Conservation (phyloP, 179 eudicot species). For the Nepenthes alata region DNA sequence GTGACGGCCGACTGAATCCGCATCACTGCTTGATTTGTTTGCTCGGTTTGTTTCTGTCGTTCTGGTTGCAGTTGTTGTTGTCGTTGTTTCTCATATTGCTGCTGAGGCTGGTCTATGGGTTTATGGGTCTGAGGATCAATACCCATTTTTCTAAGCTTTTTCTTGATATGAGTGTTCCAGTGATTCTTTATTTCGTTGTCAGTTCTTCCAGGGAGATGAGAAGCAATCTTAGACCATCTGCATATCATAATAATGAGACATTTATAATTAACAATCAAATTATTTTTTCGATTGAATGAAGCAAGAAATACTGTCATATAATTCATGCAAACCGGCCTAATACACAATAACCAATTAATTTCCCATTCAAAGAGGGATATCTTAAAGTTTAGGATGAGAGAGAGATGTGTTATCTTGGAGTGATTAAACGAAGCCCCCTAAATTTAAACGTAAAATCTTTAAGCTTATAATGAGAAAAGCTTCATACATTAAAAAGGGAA, state of each 20-base stretch:
- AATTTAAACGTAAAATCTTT: too few relatives aligned
- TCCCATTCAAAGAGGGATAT: too few relatives aligned
- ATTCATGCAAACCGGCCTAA: too few relatives aligned
- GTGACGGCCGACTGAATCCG: constrained; percentile 1
- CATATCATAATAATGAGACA: neutral
- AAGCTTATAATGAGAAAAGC: too few relatives aligned
- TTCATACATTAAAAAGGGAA: too few relatives aligned
- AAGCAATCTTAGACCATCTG: constrained; percentile 69
- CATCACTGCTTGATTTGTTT: constrained; percentile 1
- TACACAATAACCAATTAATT: too few relatives aligned
- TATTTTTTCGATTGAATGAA: too few relatives aligned
- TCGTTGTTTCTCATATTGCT: constrained; percentile 1
- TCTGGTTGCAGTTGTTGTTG: constrained; percentile 3
- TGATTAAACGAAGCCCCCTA: too few relatives aligned
- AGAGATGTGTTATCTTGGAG: too few relatives aligned
- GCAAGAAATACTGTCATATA: too few relatives aligned
- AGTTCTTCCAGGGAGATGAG: constrained; percentile 58
- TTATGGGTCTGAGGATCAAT: constrained; percentile 56
- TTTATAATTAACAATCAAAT: neutral
- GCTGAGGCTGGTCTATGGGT: constrained; percentile 19
- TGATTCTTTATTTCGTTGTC: constrained; percentile 64
- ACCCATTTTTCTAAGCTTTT: constrained; percentile 51
- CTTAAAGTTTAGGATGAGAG: too few relatives aligned
- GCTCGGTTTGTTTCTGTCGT: neutral
- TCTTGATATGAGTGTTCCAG: constrained; percentile 57